Evolutionary conservation across 257 asterid genomes (phyloP), one percentile per base, ranked within the genome.

Genomic region (Verbascum thapsus): DNA sequence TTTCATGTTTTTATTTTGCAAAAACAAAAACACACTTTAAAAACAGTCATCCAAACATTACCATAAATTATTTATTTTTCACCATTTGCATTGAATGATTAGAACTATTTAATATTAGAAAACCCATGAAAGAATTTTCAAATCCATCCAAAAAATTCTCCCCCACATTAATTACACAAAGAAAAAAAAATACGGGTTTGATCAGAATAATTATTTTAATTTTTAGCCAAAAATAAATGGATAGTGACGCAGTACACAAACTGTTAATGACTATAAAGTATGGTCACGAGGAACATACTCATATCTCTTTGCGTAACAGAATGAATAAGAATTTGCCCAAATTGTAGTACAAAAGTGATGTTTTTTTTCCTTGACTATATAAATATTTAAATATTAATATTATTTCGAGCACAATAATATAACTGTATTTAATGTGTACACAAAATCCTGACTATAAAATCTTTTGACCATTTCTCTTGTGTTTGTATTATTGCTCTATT

Each of bases 201-300:
- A 37, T 42, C 53, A 37, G 41, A 60, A 23, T 54, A 58, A 51
- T 20, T 70, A 22, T 32, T 51, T n/a, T n/a, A n/a, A n/a, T 60
- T 35, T 53, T 54, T 13, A 54, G 65, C 35, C 35, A 53, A 61
- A 53, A 53, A 19, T 37, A 18, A 3, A 19, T 50, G 16, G 16
- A 18, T 1, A 5, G 69, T 73, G 70, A 73, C 73, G 70, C 74
- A 60, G 74, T 30, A 52, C 18, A n/a, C 44, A 72, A 58, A 68
- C 61, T 16, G 70, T 67, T 72, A 72, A n/a, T 52, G 75, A 26
- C 32, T 26, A 26, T 26, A 53, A 54, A 47, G 47, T 37, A 55
- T 10, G 68, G 68, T 74, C 78, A 73, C 78, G 78, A 73, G 78
- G 71, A 73, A 62, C 64, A 41, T 71, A 57, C 56, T 54, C 52